Evolutionary conservation across 2,329 filamentous ascomycete genomes (phyloP).

Genomic region (Colletotrichum sp.): DNA sequence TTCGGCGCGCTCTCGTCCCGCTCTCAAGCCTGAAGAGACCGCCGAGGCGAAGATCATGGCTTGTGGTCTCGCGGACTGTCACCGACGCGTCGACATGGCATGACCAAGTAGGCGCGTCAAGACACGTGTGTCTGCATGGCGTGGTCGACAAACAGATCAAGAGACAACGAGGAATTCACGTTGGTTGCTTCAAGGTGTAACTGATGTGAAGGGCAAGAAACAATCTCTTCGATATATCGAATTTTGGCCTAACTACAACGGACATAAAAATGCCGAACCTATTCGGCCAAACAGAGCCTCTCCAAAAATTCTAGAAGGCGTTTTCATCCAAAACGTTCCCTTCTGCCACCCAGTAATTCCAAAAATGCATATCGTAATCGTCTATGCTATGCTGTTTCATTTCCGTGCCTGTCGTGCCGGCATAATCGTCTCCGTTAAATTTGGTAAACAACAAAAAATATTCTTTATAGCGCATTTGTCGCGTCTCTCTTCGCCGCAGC

Average conservation of each 20-base stretch:
- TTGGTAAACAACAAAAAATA: background rate
- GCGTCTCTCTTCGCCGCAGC: constrained; percentile 18
- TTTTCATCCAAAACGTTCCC: background rate
- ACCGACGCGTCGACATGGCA: background rate
- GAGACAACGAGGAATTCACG: background rate
- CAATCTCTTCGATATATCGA: constrained; percentile 13
- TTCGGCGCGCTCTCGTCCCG: background rate
- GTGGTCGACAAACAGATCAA: background rate
- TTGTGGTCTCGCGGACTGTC: background rate
- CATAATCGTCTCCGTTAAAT: constrained; percentile 19
- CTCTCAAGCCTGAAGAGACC: background rate
- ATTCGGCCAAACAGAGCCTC: constrained; percentile 5
- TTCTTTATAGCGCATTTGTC: constrained; percentile 10
- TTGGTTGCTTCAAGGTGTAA: background rate
- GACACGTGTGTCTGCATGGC: background rate
- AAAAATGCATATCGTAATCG: constrained; percentile 18
- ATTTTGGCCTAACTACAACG: constrained; percentile 12
- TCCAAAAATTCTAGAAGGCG: background rate
- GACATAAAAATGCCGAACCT: background rate
- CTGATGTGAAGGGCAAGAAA: background rate
- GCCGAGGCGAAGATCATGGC: background rate
- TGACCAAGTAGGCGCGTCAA: background rate
- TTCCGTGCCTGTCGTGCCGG: constrained; percentile 23
- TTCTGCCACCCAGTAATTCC: background rate
- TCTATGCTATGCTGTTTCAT: constrained; percentile 23